Evolutionary conservation across 164 flowering plant genomes (phyloP), one percentile per base, ranked within the genome.

Genomic region (Hamamelis virginiana): DNA sequence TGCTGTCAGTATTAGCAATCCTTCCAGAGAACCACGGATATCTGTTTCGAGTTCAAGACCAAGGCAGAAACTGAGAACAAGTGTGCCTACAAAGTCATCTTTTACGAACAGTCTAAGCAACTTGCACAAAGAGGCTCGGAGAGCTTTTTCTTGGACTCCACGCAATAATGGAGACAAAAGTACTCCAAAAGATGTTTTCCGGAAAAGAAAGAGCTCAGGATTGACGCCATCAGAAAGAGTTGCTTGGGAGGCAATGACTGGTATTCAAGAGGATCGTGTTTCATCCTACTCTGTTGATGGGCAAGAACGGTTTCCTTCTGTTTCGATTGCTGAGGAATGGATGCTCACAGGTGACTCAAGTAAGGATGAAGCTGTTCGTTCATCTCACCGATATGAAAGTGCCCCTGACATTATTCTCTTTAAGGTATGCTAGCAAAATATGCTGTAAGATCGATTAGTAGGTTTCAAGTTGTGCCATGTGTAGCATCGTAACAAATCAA

Each of bases 121-220:
- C 77, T 82, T 96, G 73, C 97, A 93, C 65, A 96, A 86, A 77
- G 99, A 95, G 80, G 97, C 99, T 64, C 89, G 99, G 22, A 80
- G 98, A 75, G 97, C 98, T 64, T 91, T 96, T 73, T 96, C 99
- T 67, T 95, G 99, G 99, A 72, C 90, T 48, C 89, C 95, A 56
- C 94, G 96, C 65, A 88, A 86, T 73, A 74, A 75, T 70, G 95
- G 86, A 56, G 94, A 85, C 27, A 91, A 85, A 75, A 59, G 61
- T 73, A 82, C 90, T 55, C 87, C 93, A 33, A 93, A 91, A 75
- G 98, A 96, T 77, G 80, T 71, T 62, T 77, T 87, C 14, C 85
- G 95, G 70, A 93, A 96, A 81, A 88, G 99, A 75, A 96, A 96
- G 79, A 90, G 84, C 76, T 91, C 99, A 48, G 98, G 97, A 72